These are phyloP conservation scores for Sugiyamaella lignohabitans DNA, from an alignment of 805 yeast species.

Conservation along the genomic window DNA sequence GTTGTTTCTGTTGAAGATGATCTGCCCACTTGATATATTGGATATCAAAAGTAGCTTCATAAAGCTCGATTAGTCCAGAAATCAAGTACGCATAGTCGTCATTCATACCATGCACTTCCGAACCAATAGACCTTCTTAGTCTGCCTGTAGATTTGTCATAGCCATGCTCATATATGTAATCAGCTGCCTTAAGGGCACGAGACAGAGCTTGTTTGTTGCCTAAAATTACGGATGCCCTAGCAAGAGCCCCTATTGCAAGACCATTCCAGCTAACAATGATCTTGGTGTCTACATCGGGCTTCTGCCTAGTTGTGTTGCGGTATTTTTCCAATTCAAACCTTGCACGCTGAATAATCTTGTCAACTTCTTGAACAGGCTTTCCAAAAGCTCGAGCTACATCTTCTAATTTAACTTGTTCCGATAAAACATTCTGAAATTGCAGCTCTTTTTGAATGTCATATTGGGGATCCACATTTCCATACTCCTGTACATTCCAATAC, in stretches of 20 bases:
- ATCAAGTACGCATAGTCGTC: slow-evolving; percentile 36
- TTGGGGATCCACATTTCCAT: slow-evolving; percentile 33
- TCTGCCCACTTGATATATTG: slow-evolving; percentile 29
- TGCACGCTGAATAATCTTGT: slow-evolving; percentile 23
- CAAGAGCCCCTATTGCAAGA: slow-evolving; percentile 32
- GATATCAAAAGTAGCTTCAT: slow-evolving; percentile 28
- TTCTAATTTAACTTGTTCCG: slow-evolving; percentile 19
- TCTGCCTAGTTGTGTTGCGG: slow-evolving; percentile 21
- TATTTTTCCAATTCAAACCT: slow-evolving; percentile 20
- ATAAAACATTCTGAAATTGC: slow-evolving; percentile 29
- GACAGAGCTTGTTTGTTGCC: slow-evolving; percentile 18
- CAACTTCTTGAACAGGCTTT: slow-evolving; percentile 19
- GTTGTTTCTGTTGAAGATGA: slow-evolving; percentile 30
- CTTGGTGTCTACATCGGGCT: slow-evolving; percentile 32
- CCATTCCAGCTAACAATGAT: slow-evolving; percentile 35
- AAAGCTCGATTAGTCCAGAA: slow-evolving; percentile 32
- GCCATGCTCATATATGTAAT: slow-evolving; percentile 19
- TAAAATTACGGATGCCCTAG: slow-evolving; percentile 27
- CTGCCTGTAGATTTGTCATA: slow-evolving; percentile 19
- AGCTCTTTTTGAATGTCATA: slow-evolving; percentile 31
- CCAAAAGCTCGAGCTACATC: slow-evolving; percentile 34
- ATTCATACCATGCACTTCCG: slow-evolving; percentile 24
- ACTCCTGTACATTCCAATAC: slow-evolving; percentile 32
- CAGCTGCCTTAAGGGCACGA: slow-evolving; percentile 26
- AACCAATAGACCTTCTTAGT: slow-evolving; percentile 20